A percentile compares a stretch with the other conserved stretches of the same genome.
Evolutionary conservation across 1,139 yeast species (phyloP).

Genomic region (Arxiozyma slooffiae): DNA sequence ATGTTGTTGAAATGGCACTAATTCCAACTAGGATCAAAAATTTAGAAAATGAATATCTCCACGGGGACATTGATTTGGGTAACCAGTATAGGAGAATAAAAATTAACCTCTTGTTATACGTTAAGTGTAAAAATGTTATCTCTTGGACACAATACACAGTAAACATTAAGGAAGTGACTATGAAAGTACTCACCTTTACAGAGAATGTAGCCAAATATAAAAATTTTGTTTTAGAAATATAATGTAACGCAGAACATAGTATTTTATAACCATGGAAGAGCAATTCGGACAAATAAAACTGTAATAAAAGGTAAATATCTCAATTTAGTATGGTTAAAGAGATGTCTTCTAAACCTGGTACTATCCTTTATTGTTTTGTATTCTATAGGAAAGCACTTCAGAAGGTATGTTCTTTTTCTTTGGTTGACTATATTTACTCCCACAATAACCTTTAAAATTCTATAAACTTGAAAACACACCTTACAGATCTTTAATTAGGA

Average conservation of each 20-base stretch:
- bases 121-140: conserved; percentile 54
- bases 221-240: conserved; percentile 56
- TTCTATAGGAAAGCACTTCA: too few species aligned
- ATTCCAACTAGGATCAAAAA: conserved; percentile 50
- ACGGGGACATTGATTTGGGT: conserved; percentile 30
- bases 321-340: conserved; percentile 12
- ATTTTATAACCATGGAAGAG: conserved; percentile 95
- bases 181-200: conserved; percentile 72
- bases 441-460: neutral
- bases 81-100: conserved; percentile 17
- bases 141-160: conserved; percentile 59
- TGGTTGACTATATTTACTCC: neutral
- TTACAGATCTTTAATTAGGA: too few species aligned
- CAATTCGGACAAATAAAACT: conserved; percentile 61
- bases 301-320: conserved; percentile 44
- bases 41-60: conserved; percentile 40
- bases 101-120: conserved; percentile 54
- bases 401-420: neutral
- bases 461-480: too few species aligned
- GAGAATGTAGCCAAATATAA: conserved; percentile 45
- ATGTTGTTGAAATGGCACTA: conserved; percentile 57
- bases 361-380: neutral
- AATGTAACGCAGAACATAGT: conserved; percentile 79
- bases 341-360: neutral
- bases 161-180: conserved; percentile 54